These are phyloP conservation scores for Hemileccinum rubropunctum DNA, from an alignment of 768 basidiomycete species.

Conservation along the genomic window DNA sequence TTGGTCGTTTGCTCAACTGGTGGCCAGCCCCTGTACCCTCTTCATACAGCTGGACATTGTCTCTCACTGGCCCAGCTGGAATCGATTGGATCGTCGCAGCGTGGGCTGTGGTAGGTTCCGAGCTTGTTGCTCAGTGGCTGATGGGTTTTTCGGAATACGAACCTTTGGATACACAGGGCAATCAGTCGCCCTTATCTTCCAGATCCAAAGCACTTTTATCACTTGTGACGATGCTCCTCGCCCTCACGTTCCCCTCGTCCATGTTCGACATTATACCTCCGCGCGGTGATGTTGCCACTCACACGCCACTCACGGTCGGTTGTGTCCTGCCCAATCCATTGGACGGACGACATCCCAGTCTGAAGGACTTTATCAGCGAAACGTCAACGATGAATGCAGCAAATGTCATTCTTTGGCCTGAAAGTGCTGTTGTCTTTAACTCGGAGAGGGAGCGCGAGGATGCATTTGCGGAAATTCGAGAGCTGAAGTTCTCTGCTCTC, in stretches of 20 bases:
- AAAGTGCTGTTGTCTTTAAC: constrained; percentile 69
- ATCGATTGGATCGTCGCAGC: constrained; percentile 75
- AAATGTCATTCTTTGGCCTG: constrained; percentile 74
- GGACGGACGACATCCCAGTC: constrained; percentile 41
- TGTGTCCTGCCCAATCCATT: constrained; percentile 60
- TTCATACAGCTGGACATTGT: constrained; percentile 65
- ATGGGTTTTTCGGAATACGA: constrained; percentile 40
- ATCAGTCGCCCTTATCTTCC: constrained; percentile 14
- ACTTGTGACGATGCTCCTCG: constrained; percentile 40
- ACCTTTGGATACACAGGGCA: not conserved
- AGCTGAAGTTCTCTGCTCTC: constrained; percentile 32
- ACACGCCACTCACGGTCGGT: constrained; percentile 61
- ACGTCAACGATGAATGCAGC: constrained; percentile 46
- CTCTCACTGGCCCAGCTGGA: constrained; percentile 53
- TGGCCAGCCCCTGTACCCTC: constrained; percentile 47
- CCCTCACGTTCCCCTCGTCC: constrained; percentile 58
- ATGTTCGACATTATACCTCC: constrained; percentile 39
- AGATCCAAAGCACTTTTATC: constrained; percentile 30
- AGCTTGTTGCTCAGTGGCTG: constrained; percentile 52
- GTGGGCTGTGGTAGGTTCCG: constrained; percentile 68
- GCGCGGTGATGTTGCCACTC: constrained; percentile 31
- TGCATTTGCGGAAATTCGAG: constrained; percentile 46
- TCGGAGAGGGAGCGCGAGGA: constrained; percentile 45
- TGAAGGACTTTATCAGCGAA: constrained; percentile 65
- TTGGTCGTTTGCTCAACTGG: constrained; percentile 75